Conservation (phyloP, 2,329 filamentous ascomycete species). For the Cordyceps militaris region DNA sequence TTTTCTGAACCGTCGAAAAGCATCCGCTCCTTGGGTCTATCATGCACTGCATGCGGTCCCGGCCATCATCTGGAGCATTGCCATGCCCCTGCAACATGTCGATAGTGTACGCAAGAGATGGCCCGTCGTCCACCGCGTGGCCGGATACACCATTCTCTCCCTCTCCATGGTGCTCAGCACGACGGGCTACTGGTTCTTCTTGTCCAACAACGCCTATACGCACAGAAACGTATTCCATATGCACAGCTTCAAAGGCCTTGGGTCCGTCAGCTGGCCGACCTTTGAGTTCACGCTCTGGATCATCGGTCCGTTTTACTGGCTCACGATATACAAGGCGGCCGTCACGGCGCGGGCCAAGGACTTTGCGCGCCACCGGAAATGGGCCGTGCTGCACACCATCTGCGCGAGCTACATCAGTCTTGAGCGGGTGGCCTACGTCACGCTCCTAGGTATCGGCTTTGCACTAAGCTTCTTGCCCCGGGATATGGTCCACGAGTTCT, state of each 20-base stretch:
- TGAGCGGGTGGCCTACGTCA: neutral
- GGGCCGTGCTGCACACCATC: conserved; percentile 8
- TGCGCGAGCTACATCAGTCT: neutral
- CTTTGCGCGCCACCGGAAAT: conserved; percentile 1
- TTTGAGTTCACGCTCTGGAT: neutral
- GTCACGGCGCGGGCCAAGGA: neutral
- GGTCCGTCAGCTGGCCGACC: neutral
- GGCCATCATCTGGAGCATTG: conserved; percentile 1
- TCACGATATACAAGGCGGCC: conserved; percentile 5
- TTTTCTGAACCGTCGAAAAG: neutral
- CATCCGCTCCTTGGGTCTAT: neutral
- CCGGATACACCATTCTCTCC: conserved; percentile 3
- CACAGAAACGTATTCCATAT: neutral
- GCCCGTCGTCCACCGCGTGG: neutral
- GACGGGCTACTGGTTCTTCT: neutral
- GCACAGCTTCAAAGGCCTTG: neutral
- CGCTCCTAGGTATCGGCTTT: neutral
- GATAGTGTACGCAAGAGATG: neutral
- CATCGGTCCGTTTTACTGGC: neutral
- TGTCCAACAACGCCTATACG: neutral
- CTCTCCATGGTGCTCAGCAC: conserved; percentile 3
- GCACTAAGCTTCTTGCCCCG: neutral
- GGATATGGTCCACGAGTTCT: neutral
- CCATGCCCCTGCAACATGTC: conserved; percentile 10
- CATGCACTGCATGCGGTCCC: neutral